Percentiles rank a stretch among this genome's conserved stretches.
Conservation (phyloP, 257 asterid species). For the Solanum dulcamara region DNA sequence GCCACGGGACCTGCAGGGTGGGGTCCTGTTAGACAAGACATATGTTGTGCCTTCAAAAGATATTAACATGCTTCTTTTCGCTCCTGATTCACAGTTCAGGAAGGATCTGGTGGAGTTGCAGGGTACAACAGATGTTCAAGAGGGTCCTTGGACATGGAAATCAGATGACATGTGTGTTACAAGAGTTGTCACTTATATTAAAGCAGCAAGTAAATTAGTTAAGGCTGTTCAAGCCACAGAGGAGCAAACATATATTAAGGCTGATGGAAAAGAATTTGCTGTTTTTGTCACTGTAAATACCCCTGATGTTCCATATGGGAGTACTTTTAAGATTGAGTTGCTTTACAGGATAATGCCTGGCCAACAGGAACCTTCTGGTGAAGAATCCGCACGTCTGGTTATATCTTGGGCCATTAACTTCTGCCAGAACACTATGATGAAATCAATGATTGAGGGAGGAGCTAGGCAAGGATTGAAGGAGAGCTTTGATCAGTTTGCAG, state of each 20-base stretch:
- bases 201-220: constrained; percentile 63
- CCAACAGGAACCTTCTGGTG: constrained; percentile 25
- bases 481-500: constrained; percentile 53
- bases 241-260: constrained; percentile 58
- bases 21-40: constrained; percentile 59
- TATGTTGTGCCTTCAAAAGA: constrained; percentile 36
- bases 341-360: constrained; percentile 70
- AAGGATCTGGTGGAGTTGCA: constrained; percentile 46
- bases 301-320: constrained; percentile 92
- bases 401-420: constrained; percentile 73
- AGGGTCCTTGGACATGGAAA: constrained; percentile 64
- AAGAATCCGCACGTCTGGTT: constrained; percentile 50
- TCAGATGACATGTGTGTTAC: constrained; percentile 35
- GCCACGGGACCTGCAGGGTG: constrained; percentile 62
- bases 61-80: constrained; percentile 52
- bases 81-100: constrained; percentile 51
- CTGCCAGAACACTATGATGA: constrained; percentile 67
- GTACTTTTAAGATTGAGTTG: constrained; percentile 52
- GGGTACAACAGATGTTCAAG: constrained; percentile 54
- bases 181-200: constrained; percentile 52
- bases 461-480: constrained; percentile 76
- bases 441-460: constrained; percentile 71
- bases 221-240: constrained; percentile 81
- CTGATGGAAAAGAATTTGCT: constrained; percentile 42
- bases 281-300: constrained; percentile 49